These are phyloP conservation scores for Nakataea oryzae DNA, from an alignment of 2,329 filamentous ascomycete genomes.

Conservation along the genomic window DNA sequence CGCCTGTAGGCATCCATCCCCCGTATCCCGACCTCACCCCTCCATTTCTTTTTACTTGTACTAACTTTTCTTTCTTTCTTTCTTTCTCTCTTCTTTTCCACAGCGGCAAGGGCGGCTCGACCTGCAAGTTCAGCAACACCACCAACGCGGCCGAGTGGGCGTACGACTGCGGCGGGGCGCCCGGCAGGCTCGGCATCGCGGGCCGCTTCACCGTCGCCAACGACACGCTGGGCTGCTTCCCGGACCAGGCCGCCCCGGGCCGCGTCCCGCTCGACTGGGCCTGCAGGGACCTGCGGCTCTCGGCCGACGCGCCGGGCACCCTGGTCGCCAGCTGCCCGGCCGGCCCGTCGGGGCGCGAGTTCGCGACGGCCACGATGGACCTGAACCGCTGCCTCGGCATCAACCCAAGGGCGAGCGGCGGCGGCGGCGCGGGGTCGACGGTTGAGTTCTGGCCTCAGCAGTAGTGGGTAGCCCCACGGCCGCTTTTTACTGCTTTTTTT, in stretches of 20 bases:
- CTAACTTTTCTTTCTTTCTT: neutral
- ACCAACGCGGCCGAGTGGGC: neutral
- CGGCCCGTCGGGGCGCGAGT: neutral
- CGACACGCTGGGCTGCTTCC: neutral
- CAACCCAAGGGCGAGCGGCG: neutral
- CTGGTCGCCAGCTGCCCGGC: neutral
- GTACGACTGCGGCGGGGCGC: neutral
- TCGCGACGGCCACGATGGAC: neutral
- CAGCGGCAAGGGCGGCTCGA: neutral
- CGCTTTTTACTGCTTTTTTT: neutral
- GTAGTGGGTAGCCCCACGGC: neutral
- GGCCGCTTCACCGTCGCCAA: neutral
- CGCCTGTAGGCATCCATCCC: neutral
- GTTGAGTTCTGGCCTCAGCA: neutral
- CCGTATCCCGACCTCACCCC: no score
- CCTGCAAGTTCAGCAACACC: neutral
- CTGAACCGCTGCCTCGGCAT: constrained; percentile 1
- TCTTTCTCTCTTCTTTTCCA: neutral
- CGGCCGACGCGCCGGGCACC: neutral
- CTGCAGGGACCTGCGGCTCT: neutral
- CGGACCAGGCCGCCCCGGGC: neutral
- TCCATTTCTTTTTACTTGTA: neutral
- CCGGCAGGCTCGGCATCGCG: neutral
- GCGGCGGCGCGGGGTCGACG: neutral
- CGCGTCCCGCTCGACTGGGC: neutral